These are phyloP conservation scores for Clarireedia sp. DNA, from an alignment of 2,329 filamentous ascomycete species.

Conservation along the genomic window DNA sequence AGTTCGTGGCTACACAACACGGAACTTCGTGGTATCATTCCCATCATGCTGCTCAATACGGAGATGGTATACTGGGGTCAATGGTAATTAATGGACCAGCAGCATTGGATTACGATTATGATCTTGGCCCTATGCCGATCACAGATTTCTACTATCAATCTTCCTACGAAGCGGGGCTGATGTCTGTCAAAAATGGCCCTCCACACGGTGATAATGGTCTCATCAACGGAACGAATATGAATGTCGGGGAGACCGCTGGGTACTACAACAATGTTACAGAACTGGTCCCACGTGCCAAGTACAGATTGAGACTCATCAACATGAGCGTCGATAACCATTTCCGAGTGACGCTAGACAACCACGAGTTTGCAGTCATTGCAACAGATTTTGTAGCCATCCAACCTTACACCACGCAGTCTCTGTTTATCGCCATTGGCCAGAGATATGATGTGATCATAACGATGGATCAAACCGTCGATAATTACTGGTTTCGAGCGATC, in stretches of 20 bases:
- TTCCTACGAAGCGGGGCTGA: slow-evolving; percentile 32
- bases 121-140: neutral
- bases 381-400: slow-evolving; percentile 12
- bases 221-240: slow-evolving; percentile 35
- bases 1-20: slow-evolving; percentile 28
- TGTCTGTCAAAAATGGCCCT: neutral
- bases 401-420: slow-evolving; percentile 21
- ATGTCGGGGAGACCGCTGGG: neutral
- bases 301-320: slow-evolving; percentile 17
- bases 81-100: slow-evolving; percentile 5
- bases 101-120: slow-evolving; percentile 35
- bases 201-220: slow-evolving; percentile 35
- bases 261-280: neutral
- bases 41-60: slow-evolving; percentile 40
- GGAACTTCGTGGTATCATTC: slow-evolving; percentile 40
- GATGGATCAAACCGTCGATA: slow-evolving; percentile 52
- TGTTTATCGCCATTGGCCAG: slow-evolving; percentile 42
- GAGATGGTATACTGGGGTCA: slow-evolving; percentile 46
- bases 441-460: slow-evolving; percentile 46
- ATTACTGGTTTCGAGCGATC: slow-evolving; percentile 46
- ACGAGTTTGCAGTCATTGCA: slow-evolving; percentile 37
- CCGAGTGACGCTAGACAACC: slow-evolving; percentile 15
- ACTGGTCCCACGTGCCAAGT: neutral
- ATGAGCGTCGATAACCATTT: slow-evolving; percentile 13
- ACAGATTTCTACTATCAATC: slow-evolving; percentile 20